A percentile compares a stretch with the other conserved stretches of the same genome.
phyloP scores from a whole-genome alignment of 2,329 filamentous ascomycete genomes.

The Apiospora rasikravindrae region DNA sequence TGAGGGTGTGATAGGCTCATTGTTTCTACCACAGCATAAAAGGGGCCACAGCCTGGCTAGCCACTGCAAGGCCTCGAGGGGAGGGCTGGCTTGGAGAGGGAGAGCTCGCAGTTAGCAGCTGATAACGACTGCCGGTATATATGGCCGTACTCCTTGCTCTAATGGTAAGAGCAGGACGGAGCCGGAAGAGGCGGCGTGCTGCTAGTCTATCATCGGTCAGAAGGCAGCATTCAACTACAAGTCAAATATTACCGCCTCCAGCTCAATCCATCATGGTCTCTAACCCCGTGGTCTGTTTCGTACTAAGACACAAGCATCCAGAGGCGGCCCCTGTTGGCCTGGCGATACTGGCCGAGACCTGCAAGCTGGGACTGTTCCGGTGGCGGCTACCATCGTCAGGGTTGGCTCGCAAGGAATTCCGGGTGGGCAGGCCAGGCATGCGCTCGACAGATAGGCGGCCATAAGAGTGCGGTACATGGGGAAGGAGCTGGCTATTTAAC shows the following conservation, averaged over 20 bases:
- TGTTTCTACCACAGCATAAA: not conserved
- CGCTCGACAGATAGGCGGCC: not conserved
- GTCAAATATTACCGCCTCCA: too few species aligned
- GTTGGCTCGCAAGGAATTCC: not conserved
- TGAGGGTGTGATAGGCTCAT: not conserved
- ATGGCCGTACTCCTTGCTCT: not conserved
- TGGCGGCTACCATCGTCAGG: not conserved
- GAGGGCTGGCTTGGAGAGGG: not conserved
- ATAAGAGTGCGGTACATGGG: not conserved
- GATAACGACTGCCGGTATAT: not conserved
- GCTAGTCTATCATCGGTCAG: too few species aligned
- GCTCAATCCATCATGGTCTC: too few species aligned
- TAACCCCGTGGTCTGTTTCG: not conserved
- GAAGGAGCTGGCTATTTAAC: not conserved
- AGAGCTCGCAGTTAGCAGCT: constrained; percentile 4
- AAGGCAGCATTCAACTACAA: too few species aligned
- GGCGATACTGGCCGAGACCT: not conserved
- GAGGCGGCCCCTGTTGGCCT: not conserved
- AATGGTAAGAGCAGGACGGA: not conserved
- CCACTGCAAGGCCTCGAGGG: not conserved
- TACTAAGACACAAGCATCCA: not conserved
- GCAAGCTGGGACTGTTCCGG: not conserved
- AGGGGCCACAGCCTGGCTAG: not conserved
- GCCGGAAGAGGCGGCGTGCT: not conserved
- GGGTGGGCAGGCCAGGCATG: not conserved